Evolutionary conservation across 2,329 filamentous ascomycete genomes (phyloP).

Genomic region (Metarhizium robertsii): DNA sequence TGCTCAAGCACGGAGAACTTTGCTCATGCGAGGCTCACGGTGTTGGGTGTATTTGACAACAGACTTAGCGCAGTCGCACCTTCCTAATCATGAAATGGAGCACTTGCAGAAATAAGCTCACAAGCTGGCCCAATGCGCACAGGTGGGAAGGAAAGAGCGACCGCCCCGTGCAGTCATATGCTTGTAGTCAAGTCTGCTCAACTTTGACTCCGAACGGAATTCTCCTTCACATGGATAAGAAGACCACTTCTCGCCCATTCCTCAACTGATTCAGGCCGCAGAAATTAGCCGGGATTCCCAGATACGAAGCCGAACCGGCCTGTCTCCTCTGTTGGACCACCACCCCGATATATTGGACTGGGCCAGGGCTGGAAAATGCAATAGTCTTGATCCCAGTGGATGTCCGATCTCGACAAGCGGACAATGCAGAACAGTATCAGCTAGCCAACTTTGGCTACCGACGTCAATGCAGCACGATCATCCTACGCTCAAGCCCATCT

Average conservation of each 20-base stretch:
- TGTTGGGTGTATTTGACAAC: background rate
- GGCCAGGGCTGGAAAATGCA: background rate
- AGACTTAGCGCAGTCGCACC: background rate
- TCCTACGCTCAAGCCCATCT: background rate
- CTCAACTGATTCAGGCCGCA: background rate
- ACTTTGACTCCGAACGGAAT: background rate
- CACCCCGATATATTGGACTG: background rate
- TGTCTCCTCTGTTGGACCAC: background rate
- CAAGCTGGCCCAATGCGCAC: background rate
- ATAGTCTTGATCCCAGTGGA: no score
- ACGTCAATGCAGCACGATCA: background rate
- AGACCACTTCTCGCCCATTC: background rate
- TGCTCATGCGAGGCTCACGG: background rate
- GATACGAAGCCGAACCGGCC: background rate
- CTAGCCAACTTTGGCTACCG: no score
- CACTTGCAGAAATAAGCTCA: background rate
- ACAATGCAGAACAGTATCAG: no score
- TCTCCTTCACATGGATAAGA: background rate
- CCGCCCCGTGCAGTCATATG: background rate
- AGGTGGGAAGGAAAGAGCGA: background rate
- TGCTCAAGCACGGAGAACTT: background rate
- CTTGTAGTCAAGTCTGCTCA: background rate
- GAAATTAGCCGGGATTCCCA: background rate
- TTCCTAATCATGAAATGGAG: background rate
- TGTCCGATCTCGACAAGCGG: no score